Percentiles rank a stretch among this genome's conserved stretches.
Evolutionary conservation across 352 stramenopile species (phyloP).

Genomic region (Plasmopara viticola): DNA sequence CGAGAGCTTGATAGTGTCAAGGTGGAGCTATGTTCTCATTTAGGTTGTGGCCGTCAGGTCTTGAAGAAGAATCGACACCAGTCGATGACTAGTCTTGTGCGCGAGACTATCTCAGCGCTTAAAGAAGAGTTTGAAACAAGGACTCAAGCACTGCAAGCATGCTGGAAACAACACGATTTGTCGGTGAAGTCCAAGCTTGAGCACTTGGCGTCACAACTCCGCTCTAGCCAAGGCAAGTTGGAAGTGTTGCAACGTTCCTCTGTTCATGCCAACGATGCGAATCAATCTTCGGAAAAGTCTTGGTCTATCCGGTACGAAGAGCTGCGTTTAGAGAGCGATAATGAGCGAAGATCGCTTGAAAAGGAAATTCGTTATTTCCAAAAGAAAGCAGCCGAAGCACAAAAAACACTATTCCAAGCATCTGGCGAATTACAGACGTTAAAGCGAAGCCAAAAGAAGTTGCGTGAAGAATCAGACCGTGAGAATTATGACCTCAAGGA

Average conservation of each 20-base stretch:
- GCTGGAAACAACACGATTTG: too few species aligned
- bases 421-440: constrained; percentile 20
- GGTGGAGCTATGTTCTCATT: constrained; percentile 31
- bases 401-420: constrained; percentile 28
- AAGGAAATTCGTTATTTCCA: constrained; percentile 36
- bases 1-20: constrained; percentile 38
- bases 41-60: constrained; percentile 7
- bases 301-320: constrained; percentile 43
- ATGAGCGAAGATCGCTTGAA: constrained; percentile 35
- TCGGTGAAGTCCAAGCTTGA: too few species aligned
- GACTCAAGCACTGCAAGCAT: too few species aligned
- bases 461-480: constrained; percentile 15
- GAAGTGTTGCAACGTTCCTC: constrained; percentile 30
- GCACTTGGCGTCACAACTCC: too few species aligned
- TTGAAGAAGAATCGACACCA: constrained; percentile 8
- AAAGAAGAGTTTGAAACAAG: too few species aligned
- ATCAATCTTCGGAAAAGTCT: constrained; percentile 31
- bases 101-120: constrained; percentile 19
- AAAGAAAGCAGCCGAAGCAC: constrained; percentile 23
- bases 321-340: constrained; percentile 37
- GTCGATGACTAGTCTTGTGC: constrained; percentile 18
- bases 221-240: constrained; percentile 24
- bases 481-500: constrained; percentile 51
- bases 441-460: constrained; percentile 11
- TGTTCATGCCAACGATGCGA: constrained; percentile 39